Base-by-base conservation (phyloP, 2,329 filamentous ascomycete genomes). In the Paecilomyces niveus region DNA sequence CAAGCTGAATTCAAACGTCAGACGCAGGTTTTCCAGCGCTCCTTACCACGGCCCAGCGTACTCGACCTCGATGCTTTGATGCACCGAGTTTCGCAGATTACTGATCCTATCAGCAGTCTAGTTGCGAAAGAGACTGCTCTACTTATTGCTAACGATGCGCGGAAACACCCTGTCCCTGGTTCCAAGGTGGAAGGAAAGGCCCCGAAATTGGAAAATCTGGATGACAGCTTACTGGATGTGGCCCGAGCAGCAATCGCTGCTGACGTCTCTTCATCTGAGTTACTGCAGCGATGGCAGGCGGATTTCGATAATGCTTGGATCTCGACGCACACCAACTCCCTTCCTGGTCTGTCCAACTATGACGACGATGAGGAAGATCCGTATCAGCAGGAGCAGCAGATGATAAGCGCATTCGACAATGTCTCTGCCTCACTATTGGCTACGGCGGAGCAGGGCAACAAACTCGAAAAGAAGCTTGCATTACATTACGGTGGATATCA, bases 401-500 rank as follows among this genome's bases (percentile, higher is more conserved):
- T 93, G 78, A 81, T 82, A 32, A 78, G 85, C 64, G 86, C 89
- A 1, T 94, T 96, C 63, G 86, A 94, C 62, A 82, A 81, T 53
- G 83, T 92, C 1, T 89, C 94, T 74, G 84, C 89, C 53, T 80
- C 83, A 7, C 89, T 96, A 62, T 82, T 89, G 65, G 78, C 83
- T 2, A 85, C 86, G 0, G 94, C 92, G 2, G 87, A 93, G 65
- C 83, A 87, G 58, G 90, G 89, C 57, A 90, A 91, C 70, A 95
- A 93, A 74, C 79, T 96, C 1, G 92, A 97, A 76, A 96, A 96
- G 83, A 97, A 94, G 75, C 83, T 99, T n/a, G 81, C 82, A 0
- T 81, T 96, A 57, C 88, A 94, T 67, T 85, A 96, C 2, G 92
- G 92, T 24, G 94, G 94, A 13, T 99, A 99, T 76, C 87, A 92